Base-by-base conservation (phyloP, 352 stramenopile species). In the Blastocystis sp. region DNA sequence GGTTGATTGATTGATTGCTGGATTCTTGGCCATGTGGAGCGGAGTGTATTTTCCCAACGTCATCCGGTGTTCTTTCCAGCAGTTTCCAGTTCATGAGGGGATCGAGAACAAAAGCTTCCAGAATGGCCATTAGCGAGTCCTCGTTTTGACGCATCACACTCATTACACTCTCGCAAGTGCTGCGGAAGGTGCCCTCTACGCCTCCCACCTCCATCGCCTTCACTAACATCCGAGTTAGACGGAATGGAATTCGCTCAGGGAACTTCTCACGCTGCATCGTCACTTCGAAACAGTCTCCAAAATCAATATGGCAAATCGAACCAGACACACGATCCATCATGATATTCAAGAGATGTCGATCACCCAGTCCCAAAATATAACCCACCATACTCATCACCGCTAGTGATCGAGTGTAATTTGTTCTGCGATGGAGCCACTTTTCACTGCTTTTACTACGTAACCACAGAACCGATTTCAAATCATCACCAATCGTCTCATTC, bases 31-130 rank as follows among this genome's bases (percentile, higher is more conserved):
- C 69, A 34, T 34, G 29, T 34, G 29, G 29, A 34, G 29, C 29
- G 29, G 29, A 34, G 29, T 34, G 29, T 34, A 34, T 34, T 13
- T 64, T 11, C 29, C 4, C 62, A 11, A 13, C n/a, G n/a, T 80
- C 45, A 20, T 41, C 34, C 34, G 26, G 26, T 23, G 50, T 80
- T 59, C 66, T 90, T 37, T 87, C 68, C 29, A 91, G 34, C 39
- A 92, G 80, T n/a, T 90, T 89, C 91, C 91, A 92, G 41, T 91
- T 91, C 54, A 92, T 92, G 15, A 99, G 92, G 43, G 97, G 97
- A 91, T 99, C 97, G 91, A 99, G 96, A 34, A 99, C 96, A 92
- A 99, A 99, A 11, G 97, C 97, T 92, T 99, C 97, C 0, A 99
- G 93, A 96, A 99, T 99, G 9, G 97, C 95, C 91, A 99, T 97